These are phyloP conservation scores for Talaromyces piceae DNA, from an alignment of 2,329 filamentous ascomycete species.

Conservation along the genomic window DNA sequence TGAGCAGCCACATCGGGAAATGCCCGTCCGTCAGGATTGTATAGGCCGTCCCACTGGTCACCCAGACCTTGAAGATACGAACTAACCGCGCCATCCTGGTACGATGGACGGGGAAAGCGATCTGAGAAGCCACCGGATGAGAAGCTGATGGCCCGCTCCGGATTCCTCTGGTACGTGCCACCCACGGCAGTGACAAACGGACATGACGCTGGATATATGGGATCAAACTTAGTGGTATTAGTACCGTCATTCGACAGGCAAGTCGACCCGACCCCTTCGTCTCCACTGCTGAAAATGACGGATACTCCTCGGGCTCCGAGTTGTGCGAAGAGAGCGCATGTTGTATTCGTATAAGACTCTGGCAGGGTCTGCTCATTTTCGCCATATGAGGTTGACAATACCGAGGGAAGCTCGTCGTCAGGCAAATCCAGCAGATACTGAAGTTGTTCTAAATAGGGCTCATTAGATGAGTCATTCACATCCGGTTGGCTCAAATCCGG, in stretches of 20 bases:
- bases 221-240: conserved; percentile 45
- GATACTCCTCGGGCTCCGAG: conserved; percentile 60
- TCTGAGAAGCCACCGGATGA: conserved; percentile 45
- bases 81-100: conserved; percentile 39
- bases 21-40: conserved; percentile 48
- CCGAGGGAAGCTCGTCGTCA: conserved; percentile 51
- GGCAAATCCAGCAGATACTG: conserved; percentile 51
- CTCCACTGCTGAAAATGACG: conserved; percentile 59
- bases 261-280: conserved; percentile 50
- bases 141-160: conserved; percentile 50
- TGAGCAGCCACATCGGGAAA: conserved; percentile 59
- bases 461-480: conserved; percentile 45
- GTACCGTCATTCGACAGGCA: conserved; percentile 51
- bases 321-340: conserved; percentile 57
- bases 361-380: conserved; percentile 50
- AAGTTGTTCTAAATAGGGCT: conserved; percentile 60
- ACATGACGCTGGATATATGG: conserved; percentile 51
- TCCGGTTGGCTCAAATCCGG: conserved; percentile 41
- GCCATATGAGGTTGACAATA: conserved; percentile 64
- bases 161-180: conserved; percentile 46
- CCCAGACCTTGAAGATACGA: conserved; percentile 38
- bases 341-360: conserved; percentile 10
- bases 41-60: conserved; percentile 39
- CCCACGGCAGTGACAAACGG: conserved; percentile 59
- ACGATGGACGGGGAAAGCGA: conserved; percentile 41